Evolutionary conservation across 768 basidiomycete species (phyloP).

Genomic region (Filobasidium floriforme): DNA sequence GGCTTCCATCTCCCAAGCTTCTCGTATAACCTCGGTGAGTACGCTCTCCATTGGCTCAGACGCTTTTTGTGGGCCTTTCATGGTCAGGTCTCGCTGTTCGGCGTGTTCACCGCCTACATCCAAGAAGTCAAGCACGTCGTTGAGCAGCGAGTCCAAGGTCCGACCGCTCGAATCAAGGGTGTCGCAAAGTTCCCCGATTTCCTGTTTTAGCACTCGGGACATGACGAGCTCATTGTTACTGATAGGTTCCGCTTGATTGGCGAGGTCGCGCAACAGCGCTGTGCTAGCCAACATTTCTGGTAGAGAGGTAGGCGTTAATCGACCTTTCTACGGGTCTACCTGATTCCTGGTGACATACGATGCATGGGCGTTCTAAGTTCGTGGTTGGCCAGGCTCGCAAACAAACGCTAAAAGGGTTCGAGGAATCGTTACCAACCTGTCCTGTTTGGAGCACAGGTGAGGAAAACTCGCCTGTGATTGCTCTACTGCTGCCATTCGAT

Average conservation of each 20-base stretch:
- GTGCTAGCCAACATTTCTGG: slow-evolving; percentile 10
- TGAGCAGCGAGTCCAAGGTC: slow-evolving; percentile 31
- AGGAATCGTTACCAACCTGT: slow-evolving; percentile 13
- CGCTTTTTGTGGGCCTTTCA: slow-evolving; percentile 8
- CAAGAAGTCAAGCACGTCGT: slow-evolving; percentile 40
- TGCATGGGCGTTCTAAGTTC: slow-evolving; percentile 42
- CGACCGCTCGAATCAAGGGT: slow-evolving; percentile 36
- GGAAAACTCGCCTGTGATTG: slow-evolving; percentile 29
- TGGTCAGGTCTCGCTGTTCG: slow-evolving; percentile 10
- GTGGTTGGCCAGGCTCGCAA: slow-evolving; percentile 40
- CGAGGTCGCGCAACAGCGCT: slow-evolving; percentile 2
- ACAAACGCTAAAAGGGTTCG: slow-evolving; percentile 32
- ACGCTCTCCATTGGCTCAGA: slow-evolving; percentile 28
- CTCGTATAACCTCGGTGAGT: slow-evolving; percentile 28
- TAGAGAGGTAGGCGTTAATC: neutral
- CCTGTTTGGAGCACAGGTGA: neutral
- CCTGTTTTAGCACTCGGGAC: neutral
- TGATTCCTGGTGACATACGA: slow-evolving; percentile 16
- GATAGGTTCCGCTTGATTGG: neutral
- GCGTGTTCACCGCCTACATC: slow-evolving; percentile 32
- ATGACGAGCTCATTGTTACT: neutral
- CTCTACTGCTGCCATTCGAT: slow-evolving; percentile 17
- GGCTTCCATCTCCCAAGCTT: slow-evolving; percentile 30
- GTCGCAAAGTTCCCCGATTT: slow-evolving; percentile 19
- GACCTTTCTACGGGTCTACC: neutral